Evolutionary conservation across 768 basidiomycete species (phyloP).

Genomic region (Leccinum variicolor): DNA sequence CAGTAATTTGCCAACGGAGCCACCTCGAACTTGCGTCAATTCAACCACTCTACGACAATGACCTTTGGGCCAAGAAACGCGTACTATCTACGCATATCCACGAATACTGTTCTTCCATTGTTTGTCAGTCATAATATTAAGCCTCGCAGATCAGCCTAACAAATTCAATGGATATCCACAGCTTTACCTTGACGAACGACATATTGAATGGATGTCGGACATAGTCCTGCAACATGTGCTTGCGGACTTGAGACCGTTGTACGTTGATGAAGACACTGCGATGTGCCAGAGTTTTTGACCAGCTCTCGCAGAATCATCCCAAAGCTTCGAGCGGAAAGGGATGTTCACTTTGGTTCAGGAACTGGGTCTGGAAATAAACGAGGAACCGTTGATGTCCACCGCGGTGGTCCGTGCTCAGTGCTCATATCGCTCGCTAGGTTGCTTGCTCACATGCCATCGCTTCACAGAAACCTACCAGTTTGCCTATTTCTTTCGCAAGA

Average conservation of each 20-base stretch:
- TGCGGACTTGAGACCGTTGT: conserved; percentile 74
- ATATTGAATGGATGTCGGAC: conserved; percentile 91
- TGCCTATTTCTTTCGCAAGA: conserved; percentile 84
- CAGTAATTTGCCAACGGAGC: background rate
- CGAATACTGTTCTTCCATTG: conserved; percentile 68
- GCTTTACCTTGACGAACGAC: conserved; percentile 86
- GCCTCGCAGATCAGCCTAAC: conserved; percentile 4
- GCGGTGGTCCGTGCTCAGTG: conserved; percentile 57
- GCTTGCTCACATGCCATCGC: conserved; percentile 3
- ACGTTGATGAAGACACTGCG: conserved; percentile 10
- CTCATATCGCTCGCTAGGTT: background rate
- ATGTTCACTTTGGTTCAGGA: conserved; percentile 38
- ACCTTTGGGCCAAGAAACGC: conserved; percentile 69
- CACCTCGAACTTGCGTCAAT: background rate
- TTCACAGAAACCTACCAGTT: conserved; percentile 80
- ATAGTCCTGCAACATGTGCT: conserved; percentile 74
- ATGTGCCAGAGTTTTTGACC: background rate
- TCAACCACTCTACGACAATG: conserved; percentile 40
- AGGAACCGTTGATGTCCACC: conserved; percentile 75
- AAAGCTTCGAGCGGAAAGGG: conserved; percentile 61
- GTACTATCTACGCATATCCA: conserved; percentile 80
- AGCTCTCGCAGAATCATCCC: conserved; percentile 51
- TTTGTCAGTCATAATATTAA: conserved; percentile 47
- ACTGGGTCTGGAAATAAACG: conserved; percentile 50
- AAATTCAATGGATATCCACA: conserved; percentile 22